A percentile compares a stretch with the other conserved stretches of the same genome.
These are phyloP conservation scores for Lagenidium sp. DNA, from an alignment of 352 stramenopile species.

Conservation along the genomic window DNA sequence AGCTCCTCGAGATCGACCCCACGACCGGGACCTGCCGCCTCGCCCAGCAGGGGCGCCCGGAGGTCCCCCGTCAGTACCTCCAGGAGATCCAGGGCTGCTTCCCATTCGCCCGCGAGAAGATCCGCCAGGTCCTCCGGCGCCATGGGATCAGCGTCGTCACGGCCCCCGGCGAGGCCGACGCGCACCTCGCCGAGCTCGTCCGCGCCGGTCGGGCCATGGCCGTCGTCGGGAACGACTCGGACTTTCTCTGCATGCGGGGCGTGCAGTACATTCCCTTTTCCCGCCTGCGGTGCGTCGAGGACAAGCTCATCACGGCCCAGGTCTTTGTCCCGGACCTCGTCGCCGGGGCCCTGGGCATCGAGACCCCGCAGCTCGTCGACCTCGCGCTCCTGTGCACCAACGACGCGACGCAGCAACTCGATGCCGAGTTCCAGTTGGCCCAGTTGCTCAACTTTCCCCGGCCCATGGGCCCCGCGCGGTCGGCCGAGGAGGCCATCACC, in stretches of 20 bases:
- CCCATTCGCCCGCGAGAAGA: constrained; percentile 61
- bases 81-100: constrained; percentile 64
- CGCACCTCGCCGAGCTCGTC: constrained; percentile 62
- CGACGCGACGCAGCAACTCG: constrained; percentile 72
- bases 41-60: neutral
- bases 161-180: constrained; percentile 61
- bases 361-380: constrained; percentile 70
- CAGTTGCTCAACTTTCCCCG: constrained; percentile 38
- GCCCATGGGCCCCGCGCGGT: constrained; percentile 17
- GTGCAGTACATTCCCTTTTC: constrained; percentile 77
- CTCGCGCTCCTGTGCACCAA: constrained; percentile 82
- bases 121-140: constrained; percentile 44
- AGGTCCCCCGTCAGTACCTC: constrained; percentile 17
- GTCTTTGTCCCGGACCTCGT: constrained; percentile 70
- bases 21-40: neutral
- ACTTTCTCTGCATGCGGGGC: constrained; percentile 82
- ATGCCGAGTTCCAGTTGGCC: constrained; percentile 52
- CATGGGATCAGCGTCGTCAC: constrained; percentile 40
- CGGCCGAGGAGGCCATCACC: constrained; percentile 24
- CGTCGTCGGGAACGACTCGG: constrained; percentile 77
- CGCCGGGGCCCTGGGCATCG: constrained; percentile 44
- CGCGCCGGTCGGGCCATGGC: constrained; percentile 38
- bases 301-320: constrained; percentile 31
- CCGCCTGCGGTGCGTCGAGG: constrained; percentile 23
- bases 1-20: constrained; percentile 15